Percentiles rank a stretch among this genome's conserved stretches.
Conservation (phyloP, 345 rosid genomes). For the Triadica sebifera region DNA sequence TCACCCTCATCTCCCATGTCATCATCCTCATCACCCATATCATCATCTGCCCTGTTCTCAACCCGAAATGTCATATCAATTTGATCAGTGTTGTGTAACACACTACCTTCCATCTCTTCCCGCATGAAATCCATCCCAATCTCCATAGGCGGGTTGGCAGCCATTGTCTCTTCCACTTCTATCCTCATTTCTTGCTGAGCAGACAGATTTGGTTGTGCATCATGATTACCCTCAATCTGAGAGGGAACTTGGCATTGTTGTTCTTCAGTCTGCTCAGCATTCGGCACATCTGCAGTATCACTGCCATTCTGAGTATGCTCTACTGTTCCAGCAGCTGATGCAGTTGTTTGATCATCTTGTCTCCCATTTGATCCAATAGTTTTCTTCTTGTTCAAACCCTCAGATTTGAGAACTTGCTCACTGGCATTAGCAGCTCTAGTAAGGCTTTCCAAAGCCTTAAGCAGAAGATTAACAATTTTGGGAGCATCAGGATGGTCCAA, state of each 20-base stretch:
- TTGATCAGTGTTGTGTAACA: constrained; percentile 51
- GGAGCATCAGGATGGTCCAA: constrained; percentile 97
- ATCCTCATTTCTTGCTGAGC: constrained; percentile 68
- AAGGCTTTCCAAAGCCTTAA: constrained; percentile 81
- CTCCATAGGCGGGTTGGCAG: constrained; percentile 50
- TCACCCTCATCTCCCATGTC: constrained; percentile 98
- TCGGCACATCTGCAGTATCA: constrained; percentile 44
- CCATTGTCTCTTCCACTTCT: constrained; percentile 57
- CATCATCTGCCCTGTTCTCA: constrained; percentile 81
- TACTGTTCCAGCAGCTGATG: constrained; percentile 43
- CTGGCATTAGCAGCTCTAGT: constrained; percentile 92
- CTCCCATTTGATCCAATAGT: constrained; percentile 44
- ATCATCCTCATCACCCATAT: constrained; percentile 85
- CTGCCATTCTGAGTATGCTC: constrained; percentile 48
- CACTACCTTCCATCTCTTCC: constrained; percentile 77
- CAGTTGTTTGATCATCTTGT: constrained; percentile 42
- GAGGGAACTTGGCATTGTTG: constrained; percentile 48
- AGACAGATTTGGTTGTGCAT: constrained; percentile 45
- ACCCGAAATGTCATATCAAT: constrained; percentile 79
- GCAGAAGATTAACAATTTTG: constrained; percentile 73
- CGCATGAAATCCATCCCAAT: constrained; percentile 79
- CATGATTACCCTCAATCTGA: constrained; percentile 46
- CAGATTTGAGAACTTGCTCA: constrained; percentile 69
- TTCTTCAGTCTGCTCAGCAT: constrained; percentile 45
- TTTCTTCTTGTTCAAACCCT: constrained; percentile 61